Evolutionary conservation across 345 rosid species (phyloP), one percentile per base, ranked within the genome.

Genomic region (Punica granatum): DNA sequence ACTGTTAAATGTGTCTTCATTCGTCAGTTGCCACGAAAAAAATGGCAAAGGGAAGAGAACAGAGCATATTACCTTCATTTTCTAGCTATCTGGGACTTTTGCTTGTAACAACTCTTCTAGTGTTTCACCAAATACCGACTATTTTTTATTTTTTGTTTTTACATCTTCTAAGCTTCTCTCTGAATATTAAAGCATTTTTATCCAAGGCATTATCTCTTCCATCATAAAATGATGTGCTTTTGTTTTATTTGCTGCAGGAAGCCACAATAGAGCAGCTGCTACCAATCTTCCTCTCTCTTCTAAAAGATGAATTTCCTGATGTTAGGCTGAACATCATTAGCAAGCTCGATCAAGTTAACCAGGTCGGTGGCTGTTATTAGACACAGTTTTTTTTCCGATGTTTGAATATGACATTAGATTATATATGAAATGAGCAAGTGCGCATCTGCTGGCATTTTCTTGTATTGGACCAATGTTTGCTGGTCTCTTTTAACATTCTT

Each of bases 271-370:
- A 92, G 82, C 98, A 92, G 73, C 92, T 92, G 68, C 89, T 92
- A 75, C 98, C 98, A 30, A 88, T 92, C 69, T 92, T 88, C 75
- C 94, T 92, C 33, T 87, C 96, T 44, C 96, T 90, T 61, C 77
- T 92, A 81, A 92, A 87, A 78, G 98, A 93, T 79, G 97, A 90
- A 72, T 93, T 90, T 79, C 94, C 97, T 60, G 98, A 93, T 74
- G 98, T 93, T 71, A 90, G 97, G 31, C 84, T 93, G 62, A 90
- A 88, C 77, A 90, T 92, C 23, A 92, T 92, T 74, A 88, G 98
- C 94, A 92, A 92, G 85, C 97, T 88, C 51, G 98, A 90, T 81
- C 92, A 93, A 88, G 97, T 93, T 68, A 90, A 93, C 65, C 97
- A 88, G 98, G 98, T 93, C 67, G 63, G 85, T 28, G 12, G 18